Conservation (phyloP, 768 basidiomycete genomes). For the Pisolithus microcarpus region DNA sequence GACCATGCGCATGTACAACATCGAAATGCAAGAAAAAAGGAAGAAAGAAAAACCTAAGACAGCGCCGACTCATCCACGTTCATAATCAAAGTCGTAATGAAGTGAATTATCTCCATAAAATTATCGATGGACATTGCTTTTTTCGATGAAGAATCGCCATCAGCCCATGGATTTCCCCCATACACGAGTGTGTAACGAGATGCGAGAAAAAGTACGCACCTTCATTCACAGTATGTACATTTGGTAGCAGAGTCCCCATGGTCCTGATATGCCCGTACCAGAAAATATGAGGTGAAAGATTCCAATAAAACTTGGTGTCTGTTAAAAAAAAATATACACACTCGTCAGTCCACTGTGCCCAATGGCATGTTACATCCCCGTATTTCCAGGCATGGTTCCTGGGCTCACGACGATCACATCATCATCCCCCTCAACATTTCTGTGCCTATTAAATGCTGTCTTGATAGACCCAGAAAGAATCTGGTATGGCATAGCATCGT, state of each 20-base stretch:
- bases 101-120: slow-evolving; percentile 59
- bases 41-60: not conserved
- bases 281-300: slow-evolving; percentile 55
- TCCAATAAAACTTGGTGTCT: slow-evolving; percentile 46
- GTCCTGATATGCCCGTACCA: slow-evolving; percentile 44
- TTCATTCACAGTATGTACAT: slow-evolving; percentile 69
- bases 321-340: not conserved
- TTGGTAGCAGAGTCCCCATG: slow-evolving; percentile 15
- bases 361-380: slow-evolving; percentile 19
- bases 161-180: not conserved
- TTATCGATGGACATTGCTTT: slow-evolving; percentile 43
- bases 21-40: too few species aligned
- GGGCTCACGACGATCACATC: slow-evolving; percentile 37
- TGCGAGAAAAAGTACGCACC: slow-evolving; percentile 32
- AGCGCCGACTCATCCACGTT: slow-evolving; percentile 53
- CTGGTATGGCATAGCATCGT: slow-evolving; percentile 32
- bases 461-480: slow-evolving; percentile 61
- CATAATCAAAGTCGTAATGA: slow-evolving; percentile 58
- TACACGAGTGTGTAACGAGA: not conserved
- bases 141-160: not conserved
- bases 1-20: too few species aligned
- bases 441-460: slow-evolving; percentile 48
- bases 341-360: too few species aligned
- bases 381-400: slow-evolving; percentile 55
- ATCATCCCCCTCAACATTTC: slow-evolving; percentile 29